Evolutionary conservation across 2,329 filamentous ascomycete species (phyloP), one percentile per base, ranked within the genome.

Genomic region (Byssoonygena ceratinophila): DNA sequence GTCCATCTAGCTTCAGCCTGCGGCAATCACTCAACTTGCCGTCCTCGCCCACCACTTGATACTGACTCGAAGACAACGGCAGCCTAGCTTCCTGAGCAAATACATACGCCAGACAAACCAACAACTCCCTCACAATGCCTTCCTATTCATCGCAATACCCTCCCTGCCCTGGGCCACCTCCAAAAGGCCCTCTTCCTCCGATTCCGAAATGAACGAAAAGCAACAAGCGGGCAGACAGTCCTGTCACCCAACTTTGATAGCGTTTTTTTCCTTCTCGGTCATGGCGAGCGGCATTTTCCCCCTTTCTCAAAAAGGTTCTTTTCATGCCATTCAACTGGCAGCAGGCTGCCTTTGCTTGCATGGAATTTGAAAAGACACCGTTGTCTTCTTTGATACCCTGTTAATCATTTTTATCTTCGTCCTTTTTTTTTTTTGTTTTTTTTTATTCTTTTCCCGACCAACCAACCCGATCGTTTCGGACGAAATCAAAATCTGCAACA

Each of bases 91-190:
- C n/a, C n/a, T n/a, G n/a, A n/a, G n/a, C n/a, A n/a, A n/a, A n/a
- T n/a, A n/a, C n/a, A n/a, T n/a, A n/a, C n/a, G n/a, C n/a, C n/a
- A n/a, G n/a, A n/a, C n/a, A n/a, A n/a, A n/a, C n/a, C n/a, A n/a
- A n/a, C n/a, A n/a, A n/a, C 22, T 25, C 11, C 34, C 36, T 34
- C 53, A 57, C 48, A 52, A 59, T 59, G 58, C 57, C 58, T 55
- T 57, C 54, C 44, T 58, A 57, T 54, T 45, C 46, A 22, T 49
- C 41, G n/a, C 58, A 59, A 53, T 58, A 54, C 41, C 58, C 58
- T 58, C 58, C 58, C 22, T 59, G 58, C 54, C 58, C 58, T 6
- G 58, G 58, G 25, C 58, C 58, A 27, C 58, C 58, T 6, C 58
- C 58, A 29, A 58, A 55, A 25, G 58, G 58, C 36, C 58, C 58